These are phyloP conservation scores for Colletotrichum brevisporum DNA, from an alignment of 2,329 filamentous ascomycete species.

Conservation along the genomic window DNA sequence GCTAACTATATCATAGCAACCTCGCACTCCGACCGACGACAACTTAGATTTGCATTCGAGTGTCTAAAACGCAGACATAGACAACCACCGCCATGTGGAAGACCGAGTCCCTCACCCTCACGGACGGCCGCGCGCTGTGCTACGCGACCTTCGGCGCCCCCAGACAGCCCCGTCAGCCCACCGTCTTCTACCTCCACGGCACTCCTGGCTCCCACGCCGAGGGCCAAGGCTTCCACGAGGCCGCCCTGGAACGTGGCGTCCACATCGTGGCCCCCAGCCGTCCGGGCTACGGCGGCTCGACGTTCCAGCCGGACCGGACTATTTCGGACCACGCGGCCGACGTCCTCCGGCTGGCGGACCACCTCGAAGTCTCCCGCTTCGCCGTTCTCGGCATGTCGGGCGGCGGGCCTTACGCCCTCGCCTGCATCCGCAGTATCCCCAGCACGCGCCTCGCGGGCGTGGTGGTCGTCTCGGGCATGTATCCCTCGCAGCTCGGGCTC, in stretches of 20 bases:
- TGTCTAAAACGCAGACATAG: too few relatives aligned
- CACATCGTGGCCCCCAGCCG: conserved; percentile 57
- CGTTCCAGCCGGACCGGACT: conserved; percentile 49
- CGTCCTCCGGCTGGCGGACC: conserved; percentile 48
- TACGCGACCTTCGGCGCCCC: neutral
- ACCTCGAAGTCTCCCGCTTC: conserved; percentile 46
- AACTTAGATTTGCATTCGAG: too few relatives aligned
- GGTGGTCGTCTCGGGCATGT: conserved; percentile 53
- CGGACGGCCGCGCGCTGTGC: too few relatives aligned
- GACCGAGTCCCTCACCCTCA: too few relatives aligned
- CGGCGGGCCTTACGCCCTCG: conserved; percentile 54
- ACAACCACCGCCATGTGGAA: too few relatives aligned
- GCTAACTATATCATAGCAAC: too few relatives aligned
- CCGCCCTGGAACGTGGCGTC: conserved; percentile 46
- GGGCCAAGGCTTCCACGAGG: conserved; percentile 44
- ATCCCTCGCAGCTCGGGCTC: conserved; percentile 53
- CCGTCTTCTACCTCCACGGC: conserved; percentile 54
- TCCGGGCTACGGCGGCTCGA: conserved; percentile 58
- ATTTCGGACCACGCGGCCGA: conserved; percentile 53
- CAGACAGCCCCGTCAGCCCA: neutral
- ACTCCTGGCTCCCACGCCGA: conserved; percentile 58
- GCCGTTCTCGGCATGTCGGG: conserved; percentile 53
- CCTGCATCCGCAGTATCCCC: conserved; percentile 51
- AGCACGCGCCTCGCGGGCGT: conserved; percentile 50
- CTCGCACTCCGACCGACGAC: too few relatives aligned